Evolutionary conservation across 108 stramenopile genomes (phyloP).

Genomic region (Cyclotella kingstonii): DNA sequence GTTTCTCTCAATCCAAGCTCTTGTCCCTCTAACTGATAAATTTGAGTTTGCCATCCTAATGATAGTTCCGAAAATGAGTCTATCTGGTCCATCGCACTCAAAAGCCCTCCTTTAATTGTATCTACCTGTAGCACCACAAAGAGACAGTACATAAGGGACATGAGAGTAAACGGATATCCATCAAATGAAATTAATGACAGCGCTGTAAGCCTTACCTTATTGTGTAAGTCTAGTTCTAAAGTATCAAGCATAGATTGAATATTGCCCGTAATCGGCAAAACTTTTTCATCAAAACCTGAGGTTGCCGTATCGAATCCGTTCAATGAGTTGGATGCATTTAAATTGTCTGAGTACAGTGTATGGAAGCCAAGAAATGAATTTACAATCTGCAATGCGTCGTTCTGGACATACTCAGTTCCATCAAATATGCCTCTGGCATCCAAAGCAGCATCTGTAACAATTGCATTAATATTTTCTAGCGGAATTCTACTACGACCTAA

Average conservation of each 20-base stretch:
- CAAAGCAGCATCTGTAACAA: constrained; percentile 35
- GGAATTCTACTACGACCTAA: constrained; percentile 40
- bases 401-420: constrained; percentile 44
- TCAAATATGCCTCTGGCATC: constrained; percentile 41
- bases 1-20: constrained; percentile 25
- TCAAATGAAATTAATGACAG: no score
- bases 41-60: constrained; percentile 15
- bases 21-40: constrained; percentile 30
- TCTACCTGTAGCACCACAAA: constrained; percentile 21
- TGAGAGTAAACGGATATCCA: no score
- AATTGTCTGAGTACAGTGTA: constrained; percentile 27
- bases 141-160: no score
- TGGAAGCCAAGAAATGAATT: constrained; percentile 33
- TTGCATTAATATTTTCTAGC: constrained; percentile 24
- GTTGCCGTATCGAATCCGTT: constrained; percentile 28
- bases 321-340: constrained; percentile 22
- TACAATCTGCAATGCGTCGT: constrained; percentile 34
- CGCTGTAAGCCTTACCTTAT: constrained; percentile 4
- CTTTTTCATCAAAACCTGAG: constrained; percentile 29
- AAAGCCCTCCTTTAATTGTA: constrained; percentile 28
- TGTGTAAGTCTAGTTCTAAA: constrained; percentile 40
- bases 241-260: constrained; percentile 48
- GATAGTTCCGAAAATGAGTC: constrained; percentile 18
- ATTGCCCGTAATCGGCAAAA: constrained; percentile 34
- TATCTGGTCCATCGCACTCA: constrained; percentile 26